Evolutionary conservation across 2,329 filamentous ascomycete genomes (phyloP), one percentile per base, ranked within the genome.

Genomic region (Herpotrichia juniperi): DNA sequence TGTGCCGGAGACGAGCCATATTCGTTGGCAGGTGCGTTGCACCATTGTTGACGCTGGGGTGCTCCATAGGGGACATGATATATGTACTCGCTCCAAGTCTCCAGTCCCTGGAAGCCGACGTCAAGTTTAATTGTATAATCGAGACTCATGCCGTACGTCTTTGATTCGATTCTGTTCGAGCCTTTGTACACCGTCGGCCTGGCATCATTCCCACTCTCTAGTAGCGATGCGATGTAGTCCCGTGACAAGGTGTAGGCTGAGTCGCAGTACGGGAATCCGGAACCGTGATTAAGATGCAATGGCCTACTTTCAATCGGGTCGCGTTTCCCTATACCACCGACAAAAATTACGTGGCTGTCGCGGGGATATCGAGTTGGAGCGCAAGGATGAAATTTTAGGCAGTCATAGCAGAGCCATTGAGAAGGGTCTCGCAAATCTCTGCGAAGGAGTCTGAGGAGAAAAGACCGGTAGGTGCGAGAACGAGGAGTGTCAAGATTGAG

Each of bases 351-450:
- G 12, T 30, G 7, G 17, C 32, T 26, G 11, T 21, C 12, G 31
- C 34, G 2, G 16, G 3, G 14, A n/a, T n/a, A 2, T 21, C 12
- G 42, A 30, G 44, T 17, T 19, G n/a, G 8, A 28, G 31, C 7
- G 26, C 26, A 12, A 28, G 26, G 7, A 26, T 52, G 50, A 17
- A 52, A 48, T 25, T 35, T 34, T 7, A 42, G n/a, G 32, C 50
- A 52, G n/a, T 28, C 16, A 24, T 48, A 47, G 31, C 50, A 52
- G 5, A 48, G 12, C 14, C n/a, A 30, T 8, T 48, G 19, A 21
- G 50, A 34, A n/a, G 34, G 30, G 12, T 51, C 26, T 3, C 12
- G 9, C 6, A 34, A 17, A 10, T 52, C 35, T 16, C 35, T 47
- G 9, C 30, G 21, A 16, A 47, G 17, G 19, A 17, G 9, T 10